A percentile compares a stretch with the other conserved stretches of the same genome.
Evolutionary conservation across 1,139 yeast species (phyloP).

Genomic region (Pneumocystis oryctolagi): DNA sequence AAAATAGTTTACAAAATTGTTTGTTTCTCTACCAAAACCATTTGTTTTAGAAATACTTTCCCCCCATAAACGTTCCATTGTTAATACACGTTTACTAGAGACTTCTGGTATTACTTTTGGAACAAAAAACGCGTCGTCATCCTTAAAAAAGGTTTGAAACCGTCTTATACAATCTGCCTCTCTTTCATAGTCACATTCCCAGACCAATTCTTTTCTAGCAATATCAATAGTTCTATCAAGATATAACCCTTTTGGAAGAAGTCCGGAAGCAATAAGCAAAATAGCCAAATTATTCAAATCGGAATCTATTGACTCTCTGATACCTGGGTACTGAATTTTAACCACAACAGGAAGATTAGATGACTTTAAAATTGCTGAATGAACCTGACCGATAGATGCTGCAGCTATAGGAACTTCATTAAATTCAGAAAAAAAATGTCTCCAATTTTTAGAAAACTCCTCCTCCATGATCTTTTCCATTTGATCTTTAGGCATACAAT

Average conservation of each 20-base stretch:
- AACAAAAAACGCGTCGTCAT: conserved; percentile 59
- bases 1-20: not conserved
- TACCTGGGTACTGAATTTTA: conserved; percentile 97
- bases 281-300: conserved; percentile 74
- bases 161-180: conserved; percentile 70
- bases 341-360: conserved; percentile 59
- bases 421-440: conserved; percentile 53
- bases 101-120: conserved; percentile 68
- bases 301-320: conserved; percentile 79
- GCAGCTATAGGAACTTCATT: conserved; percentile 92
- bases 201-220: conserved; percentile 81
- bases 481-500: conserved; percentile 91
- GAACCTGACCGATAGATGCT: conserved; percentile 96
- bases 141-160: conserved; percentile 46
- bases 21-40: conserved; percentile 28
- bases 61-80: conserved; percentile 85
- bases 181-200: conserved; percentile 94
- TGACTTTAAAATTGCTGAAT: conserved; percentile 52
- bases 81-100: conserved; percentile 69
- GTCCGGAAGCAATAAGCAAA: conserved; percentile 69
- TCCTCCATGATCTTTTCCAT: conserved; percentile 56
- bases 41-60: conserved; percentile 61
- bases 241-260: conserved; percentile 83
- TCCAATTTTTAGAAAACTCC: conserved; percentile 74
- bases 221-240: conserved; percentile 84